phyloP scores from a whole-genome alignment of 2,329 filamentous ascomycete species.

The Didymella pomorum region DNA sequence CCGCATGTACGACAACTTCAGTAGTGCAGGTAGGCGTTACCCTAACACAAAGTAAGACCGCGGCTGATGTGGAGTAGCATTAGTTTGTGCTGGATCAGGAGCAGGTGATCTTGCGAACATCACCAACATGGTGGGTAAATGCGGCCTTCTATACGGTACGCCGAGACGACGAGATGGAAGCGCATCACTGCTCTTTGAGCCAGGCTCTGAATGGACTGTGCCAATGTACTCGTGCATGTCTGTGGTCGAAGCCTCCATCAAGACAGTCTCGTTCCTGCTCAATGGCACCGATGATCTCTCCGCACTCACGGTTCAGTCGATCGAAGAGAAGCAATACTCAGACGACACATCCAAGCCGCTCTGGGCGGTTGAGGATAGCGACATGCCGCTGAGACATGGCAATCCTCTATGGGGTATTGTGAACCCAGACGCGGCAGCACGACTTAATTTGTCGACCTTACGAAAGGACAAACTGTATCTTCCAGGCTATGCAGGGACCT shows the following conservation, averaged over 20 bases:
- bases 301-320: not conserved
- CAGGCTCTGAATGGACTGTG: not conserved
- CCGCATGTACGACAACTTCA: not conserved
- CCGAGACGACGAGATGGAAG: not conserved
- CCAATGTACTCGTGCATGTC: not conserved
- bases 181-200: not conserved
- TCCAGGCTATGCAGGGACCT: not conserved
- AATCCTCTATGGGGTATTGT: slow-evolving; percentile 2
- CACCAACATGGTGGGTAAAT: not conserved
- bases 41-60: not conserved
- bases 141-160: not conserved
- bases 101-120: not conserved
- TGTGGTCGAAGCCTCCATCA: slow-evolving; percentile 53
- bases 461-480: not conserved
- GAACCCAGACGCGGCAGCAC: not conserved
- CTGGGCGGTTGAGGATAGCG: slow-evolving; percentile 2
- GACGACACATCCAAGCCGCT: not conserved
- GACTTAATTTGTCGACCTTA: not conserved
- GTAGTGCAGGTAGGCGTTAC: not conserved
- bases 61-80: not conserved
- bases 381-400: not conserved
- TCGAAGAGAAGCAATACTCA: not conserved
- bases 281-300: slow-evolving; percentile 54
- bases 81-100: not conserved
- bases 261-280: slow-evolving; percentile 53